These are phyloP conservation scores for Pseudonitzschia multistriata DNA, from an alignment of 108 stramenopile genomes.

Conservation along the genomic window DNA sequence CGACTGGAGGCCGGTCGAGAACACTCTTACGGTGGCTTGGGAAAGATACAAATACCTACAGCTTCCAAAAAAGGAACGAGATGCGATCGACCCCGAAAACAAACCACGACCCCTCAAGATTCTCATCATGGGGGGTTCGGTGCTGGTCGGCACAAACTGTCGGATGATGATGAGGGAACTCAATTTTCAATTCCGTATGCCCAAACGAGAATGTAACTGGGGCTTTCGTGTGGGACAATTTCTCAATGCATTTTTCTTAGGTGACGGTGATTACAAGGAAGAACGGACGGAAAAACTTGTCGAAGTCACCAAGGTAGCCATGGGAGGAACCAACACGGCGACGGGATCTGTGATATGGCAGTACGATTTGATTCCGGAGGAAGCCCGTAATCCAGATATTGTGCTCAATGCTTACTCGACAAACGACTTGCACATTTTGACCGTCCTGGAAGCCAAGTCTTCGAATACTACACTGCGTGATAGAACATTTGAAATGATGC, in stretches of 20 bases:
- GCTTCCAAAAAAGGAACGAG: slow-evolving; percentile 6
- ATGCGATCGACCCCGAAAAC: not conserved
- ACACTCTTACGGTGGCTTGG: slow-evolving; percentile 17
- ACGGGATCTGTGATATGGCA: slow-evolving; percentile 64
- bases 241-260: slow-evolving; percentile 29
- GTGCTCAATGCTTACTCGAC: slow-evolving; percentile 78
- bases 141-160: slow-evolving; percentile 75
- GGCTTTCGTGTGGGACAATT: slow-evolving; percentile 49
- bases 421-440: slow-evolving; percentile 82
- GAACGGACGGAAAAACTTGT: slow-evolving; percentile 28
- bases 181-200: slow-evolving; percentile 37
- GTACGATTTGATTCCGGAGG: slow-evolving; percentile 65
- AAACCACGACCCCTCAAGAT: slow-evolving; percentile 65
- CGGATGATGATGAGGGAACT: slow-evolving; percentile 48
- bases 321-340: slow-evolving; percentile 82
- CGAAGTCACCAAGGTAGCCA: slow-evolving; percentile 53
- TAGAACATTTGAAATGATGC: slow-evolving; percentile 58
- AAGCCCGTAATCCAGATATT: slow-evolving; percentile 64
- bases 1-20: slow-evolving; percentile 27
- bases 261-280: not conserved
- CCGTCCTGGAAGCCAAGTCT: slow-evolving; percentile 38
- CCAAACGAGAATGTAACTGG: slow-evolving; percentile 64
- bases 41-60: slow-evolving; percentile 27
- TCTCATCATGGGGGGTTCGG: slow-evolving; percentile 72
- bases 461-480: slow-evolving; percentile 58